phyloP scores from a whole-genome alignment of 331 rosid species.

The Spiraea crenata region DNA sequence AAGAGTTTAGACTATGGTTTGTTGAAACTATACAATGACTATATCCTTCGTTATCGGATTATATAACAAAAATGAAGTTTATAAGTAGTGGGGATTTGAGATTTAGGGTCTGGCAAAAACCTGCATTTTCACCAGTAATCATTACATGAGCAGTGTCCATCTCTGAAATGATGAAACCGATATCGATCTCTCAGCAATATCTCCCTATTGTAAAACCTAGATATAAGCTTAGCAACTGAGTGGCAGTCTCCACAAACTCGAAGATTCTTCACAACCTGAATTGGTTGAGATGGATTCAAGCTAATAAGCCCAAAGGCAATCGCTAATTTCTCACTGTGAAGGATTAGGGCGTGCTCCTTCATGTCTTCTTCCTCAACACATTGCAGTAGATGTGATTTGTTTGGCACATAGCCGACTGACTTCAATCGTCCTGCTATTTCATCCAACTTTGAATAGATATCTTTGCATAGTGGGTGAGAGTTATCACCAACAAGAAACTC shows the following conservation, averaged over 20 bases:
- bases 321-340: conserved; percentile 64
- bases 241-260: conserved; percentile 65
- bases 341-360: conserved; percentile 48
- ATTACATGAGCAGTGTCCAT: conserved; percentile 56
- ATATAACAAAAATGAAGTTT: background rate
- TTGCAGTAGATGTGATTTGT: conserved; percentile 50
- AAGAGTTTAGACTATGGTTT: too few species aligned
- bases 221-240: conserved; percentile 55
- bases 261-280: conserved; percentile 64
- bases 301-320: conserved; percentile 58
- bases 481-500: conserved; percentile 59
- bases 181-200: conserved; percentile 60
- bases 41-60: too few species aligned
- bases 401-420: conserved; percentile 50
- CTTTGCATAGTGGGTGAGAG: conserved; percentile 43
- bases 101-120: background rate
- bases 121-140: conserved; percentile 48
- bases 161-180: conserved; percentile 61
- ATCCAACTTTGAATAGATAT: conserved; percentile 53
- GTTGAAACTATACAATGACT: too few species aligned
- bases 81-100: background rate
- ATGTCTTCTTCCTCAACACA: conserved; percentile 54
- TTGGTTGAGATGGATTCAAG: conserved; percentile 45
- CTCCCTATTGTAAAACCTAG: conserved; percentile 44
- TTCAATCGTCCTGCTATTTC: conserved; percentile 49